A percentile compares a stretch with the other conserved stretches of the same genome.
phyloP scores from a whole-genome alignment of 163 green algal species.

The Coccomyxa subellipsoidea region DNA sequence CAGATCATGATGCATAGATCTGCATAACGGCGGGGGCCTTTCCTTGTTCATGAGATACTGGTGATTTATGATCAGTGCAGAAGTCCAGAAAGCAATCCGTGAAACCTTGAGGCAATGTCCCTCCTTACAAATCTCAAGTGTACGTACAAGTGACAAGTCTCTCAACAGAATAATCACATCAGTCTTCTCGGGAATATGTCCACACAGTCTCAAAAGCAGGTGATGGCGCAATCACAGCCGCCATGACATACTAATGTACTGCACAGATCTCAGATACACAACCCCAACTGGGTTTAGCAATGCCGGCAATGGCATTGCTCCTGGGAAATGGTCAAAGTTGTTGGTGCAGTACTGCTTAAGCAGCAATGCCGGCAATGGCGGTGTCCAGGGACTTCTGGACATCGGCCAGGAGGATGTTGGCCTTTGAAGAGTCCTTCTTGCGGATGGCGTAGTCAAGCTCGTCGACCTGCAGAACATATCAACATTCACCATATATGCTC shows the following conservation, averaged over 20 bases:
- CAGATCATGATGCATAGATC: no score
- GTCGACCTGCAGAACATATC: slow-evolving; percentile 49
- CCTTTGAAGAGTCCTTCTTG: slow-evolving; percentile 69
- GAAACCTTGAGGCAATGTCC: background rate
- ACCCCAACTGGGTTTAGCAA: no score
- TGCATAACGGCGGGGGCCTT: no score
- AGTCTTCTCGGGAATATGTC: background rate
- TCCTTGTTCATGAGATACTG: no score
- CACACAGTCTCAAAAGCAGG: background rate
- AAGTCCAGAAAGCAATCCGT: no score
- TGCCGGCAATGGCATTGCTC: no score
- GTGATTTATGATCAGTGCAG: no score
- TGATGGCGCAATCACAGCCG: no score
- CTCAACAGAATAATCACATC: background rate
- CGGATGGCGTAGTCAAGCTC: slow-evolving; percentile 77
- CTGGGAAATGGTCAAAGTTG: background rate
- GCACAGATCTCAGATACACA: no score
- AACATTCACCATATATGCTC: background rate
- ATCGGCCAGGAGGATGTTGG: slow-evolving; percentile 46
- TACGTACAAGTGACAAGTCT: background rate
- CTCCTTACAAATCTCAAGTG: background rate
- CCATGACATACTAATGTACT: no score
- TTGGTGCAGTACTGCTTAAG: background rate
- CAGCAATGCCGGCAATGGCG: slow-evolving; percentile 9
- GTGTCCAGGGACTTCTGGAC: slow-evolving; percentile 61